These are phyloP conservation scores for Pelargonium myrrhifolium DNA, from an alignment of 441 rosid species.

Conservation along the genomic window DNA sequence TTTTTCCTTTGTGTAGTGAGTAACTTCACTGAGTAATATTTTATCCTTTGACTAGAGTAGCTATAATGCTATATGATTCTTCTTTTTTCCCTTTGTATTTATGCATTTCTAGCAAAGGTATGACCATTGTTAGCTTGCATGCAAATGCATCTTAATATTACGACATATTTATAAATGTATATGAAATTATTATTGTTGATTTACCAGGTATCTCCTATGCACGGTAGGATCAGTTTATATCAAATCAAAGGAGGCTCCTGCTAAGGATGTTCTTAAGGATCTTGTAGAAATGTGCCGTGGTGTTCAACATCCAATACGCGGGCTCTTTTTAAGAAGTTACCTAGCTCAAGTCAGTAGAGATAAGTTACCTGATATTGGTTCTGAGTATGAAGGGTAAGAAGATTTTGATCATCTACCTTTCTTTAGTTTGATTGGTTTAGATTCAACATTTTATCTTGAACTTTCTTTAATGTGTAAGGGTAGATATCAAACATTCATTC, in stretches of 20 bases:
- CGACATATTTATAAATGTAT: conserved; percentile 2
- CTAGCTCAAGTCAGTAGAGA: conserved; percentile 85
- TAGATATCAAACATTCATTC: neutral
- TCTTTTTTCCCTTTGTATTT: neutral
- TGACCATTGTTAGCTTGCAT: neutral
- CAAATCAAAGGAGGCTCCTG: conserved; percentile 70
- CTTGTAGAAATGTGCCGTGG: conserved; percentile 90
- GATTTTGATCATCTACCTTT: neutral
- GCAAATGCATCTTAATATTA: neutral
- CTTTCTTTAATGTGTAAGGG: neutral
- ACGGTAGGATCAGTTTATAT: conserved; percentile 88
- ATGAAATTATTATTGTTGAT: conserved; percentile 15
- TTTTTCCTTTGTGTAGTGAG: neutral
- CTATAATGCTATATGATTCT: neutral
- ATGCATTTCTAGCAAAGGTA: neutral
- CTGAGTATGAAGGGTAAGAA: conserved; percentile 63
- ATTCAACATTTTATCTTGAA: neutral
- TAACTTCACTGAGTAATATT: neutral
- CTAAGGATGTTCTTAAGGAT: conserved; percentile 75
- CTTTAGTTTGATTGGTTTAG: neutral
- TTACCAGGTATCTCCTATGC: conserved; percentile 72
- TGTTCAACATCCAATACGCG: conserved; percentile 84
- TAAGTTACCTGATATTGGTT: conserved; percentile 77
- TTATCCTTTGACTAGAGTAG: neutral
- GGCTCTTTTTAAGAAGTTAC: conserved; percentile 81